Percentiles rank a stretch among this genome's conserved stretches.
These are phyloP conservation scores for Fusarium temperatum DNA, from an alignment of 2,329 filamentous ascomycete genomes.

Conservation along the genomic window DNA sequence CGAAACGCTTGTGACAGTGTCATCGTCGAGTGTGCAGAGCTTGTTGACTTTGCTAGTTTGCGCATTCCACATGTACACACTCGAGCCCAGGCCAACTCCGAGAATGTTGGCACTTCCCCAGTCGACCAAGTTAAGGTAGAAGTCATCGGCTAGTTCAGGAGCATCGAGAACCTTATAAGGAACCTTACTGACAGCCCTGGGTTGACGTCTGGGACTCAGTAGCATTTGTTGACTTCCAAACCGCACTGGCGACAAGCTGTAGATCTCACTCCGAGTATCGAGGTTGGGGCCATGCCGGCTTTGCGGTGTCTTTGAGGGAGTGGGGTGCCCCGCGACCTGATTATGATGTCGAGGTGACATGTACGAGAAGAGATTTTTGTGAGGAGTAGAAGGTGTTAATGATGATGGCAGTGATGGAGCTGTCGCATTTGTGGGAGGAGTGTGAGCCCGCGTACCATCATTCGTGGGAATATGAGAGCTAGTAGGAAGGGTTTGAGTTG, in stretches of 20 bases:
- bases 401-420: conserved; percentile 72
- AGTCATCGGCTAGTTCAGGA: conserved; percentile 94
- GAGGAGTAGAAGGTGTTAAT: conserved; percentile 91
- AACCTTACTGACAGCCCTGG: conserved; percentile 91
- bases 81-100: conserved; percentile 89
- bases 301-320: conserved; percentile 88
- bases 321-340: conserved; percentile 80
- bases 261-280: conserved; percentile 90
- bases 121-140: conserved; percentile 96
- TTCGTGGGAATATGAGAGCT: conserved; percentile 63
- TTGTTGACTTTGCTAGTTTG: conserved; percentile 91
- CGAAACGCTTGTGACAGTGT: conserved; percentile 94
- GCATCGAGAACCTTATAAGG: conserved; percentile 98
- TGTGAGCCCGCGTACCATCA: conserved; percentile 78
- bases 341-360: conserved; percentile 78
- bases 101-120: conserved; percentile 97
- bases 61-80: conserved; percentile 99
- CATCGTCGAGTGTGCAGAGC: conserved; percentile 89
- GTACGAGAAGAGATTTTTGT: conserved; percentile 97
- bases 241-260: conserved; percentile 93
- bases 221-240: conserved; percentile 94
- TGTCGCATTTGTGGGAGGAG: conserved; percentile 75
- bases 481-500: conserved; percentile 62
- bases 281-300: conserved; percentile 88
- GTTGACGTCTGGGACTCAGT: conserved; percentile 86